phyloP scores from a whole-genome alignment of 2,329 filamentous ascomycete genomes.

The Epichloe baconii region DNA sequence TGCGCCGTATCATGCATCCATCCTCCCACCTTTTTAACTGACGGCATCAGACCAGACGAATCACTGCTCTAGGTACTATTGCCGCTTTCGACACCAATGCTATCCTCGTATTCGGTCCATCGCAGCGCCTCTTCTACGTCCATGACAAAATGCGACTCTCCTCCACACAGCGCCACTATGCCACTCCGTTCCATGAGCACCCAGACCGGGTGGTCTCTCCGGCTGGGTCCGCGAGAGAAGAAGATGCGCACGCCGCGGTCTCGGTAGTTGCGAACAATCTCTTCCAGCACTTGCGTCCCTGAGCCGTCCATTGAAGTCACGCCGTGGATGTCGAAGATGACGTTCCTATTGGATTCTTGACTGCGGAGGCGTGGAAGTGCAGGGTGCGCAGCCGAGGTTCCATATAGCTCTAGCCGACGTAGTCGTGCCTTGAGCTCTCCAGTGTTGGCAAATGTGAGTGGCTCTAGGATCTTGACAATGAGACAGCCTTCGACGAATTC shows the following conservation, averaged over 20 bases:
- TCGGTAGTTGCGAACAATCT: constrained; percentile 77
- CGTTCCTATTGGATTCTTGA: constrained; percentile 73
- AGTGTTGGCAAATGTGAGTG: constrained; percentile 92
- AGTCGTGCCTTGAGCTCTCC: constrained; percentile 79
- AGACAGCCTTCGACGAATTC: constrained; percentile 87
- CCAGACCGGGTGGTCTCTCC: constrained; percentile 46
- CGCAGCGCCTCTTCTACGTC: constrained; percentile 76
- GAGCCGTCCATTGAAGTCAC: constrained; percentile 90
- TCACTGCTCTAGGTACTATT: neutral
- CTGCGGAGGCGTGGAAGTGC: constrained; percentile 68
- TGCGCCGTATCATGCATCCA: neutral
- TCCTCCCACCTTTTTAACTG: neutral
- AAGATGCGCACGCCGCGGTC: constrained; percentile 64
- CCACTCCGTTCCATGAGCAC: constrained; percentile 63
- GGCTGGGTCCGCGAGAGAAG: constrained; percentile 47
- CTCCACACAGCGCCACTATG: constrained; percentile 74
- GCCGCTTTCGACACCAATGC: constrained; percentile 16
- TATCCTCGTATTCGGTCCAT: constrained; percentile 61
- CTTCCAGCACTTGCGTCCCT: constrained; percentile 77
- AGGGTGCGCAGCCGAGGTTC: constrained; percentile 73
- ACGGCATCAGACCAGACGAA: neutral
- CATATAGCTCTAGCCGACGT: constrained; percentile 75
- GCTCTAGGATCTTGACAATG: constrained; percentile 96
- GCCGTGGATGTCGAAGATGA: constrained; percentile 97
- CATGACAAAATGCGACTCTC: constrained; percentile 62